Evolutionary conservation across 1,139 yeast species (phyloP).

Genomic region (Blastobotrys apis): DNA sequence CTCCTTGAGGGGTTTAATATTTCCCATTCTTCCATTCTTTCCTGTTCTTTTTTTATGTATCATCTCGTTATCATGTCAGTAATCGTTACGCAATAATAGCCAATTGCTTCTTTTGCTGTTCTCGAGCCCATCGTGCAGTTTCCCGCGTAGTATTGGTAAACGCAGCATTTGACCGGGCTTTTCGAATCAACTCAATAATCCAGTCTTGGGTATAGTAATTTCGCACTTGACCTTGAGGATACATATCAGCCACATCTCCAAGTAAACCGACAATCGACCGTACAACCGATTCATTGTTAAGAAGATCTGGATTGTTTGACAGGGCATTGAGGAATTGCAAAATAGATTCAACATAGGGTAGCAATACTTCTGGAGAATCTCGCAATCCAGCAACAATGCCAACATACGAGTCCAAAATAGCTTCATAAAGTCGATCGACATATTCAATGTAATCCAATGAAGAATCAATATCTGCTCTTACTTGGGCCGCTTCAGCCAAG

Average conservation of each 20-base stretch:
- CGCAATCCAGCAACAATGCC: slow-evolving; percentile 89
- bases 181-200: slow-evolving; percentile 73
- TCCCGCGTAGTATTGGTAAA: slow-evolving; percentile 69
- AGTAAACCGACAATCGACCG: slow-evolving; percentile 81
- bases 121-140: slow-evolving; percentile 96
- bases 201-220: slow-evolving; percentile 64
- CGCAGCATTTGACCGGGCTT: slow-evolving; percentile 58
- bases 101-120: slow-evolving; percentile 54
- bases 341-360: slow-evolving; percentile 62
- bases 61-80: background rate
- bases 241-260: slow-evolving; percentile 91
- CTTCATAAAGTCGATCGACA: slow-evolving; percentile 65
- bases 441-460: slow-evolving; percentile 77
- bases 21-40: background rate
- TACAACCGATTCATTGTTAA: slow-evolving; percentile 60
- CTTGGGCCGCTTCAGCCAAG: slow-evolving; percentile 54
- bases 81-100: background rate
- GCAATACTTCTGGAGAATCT: slow-evolving; percentile 60
- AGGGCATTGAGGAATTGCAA: slow-evolving; percentile 64
- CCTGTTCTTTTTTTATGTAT: background rate
- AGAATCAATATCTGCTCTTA: slow-evolving; percentile 43
- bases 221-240: slow-evolving; percentile 67
- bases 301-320: slow-evolving; percentile 55
- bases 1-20: too few species aligned
- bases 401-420: slow-evolving; percentile 90